phyloP scores from a whole-genome alignment of 495 filamentous ascomycete species.

The Penicillium tannophilum region DNA sequence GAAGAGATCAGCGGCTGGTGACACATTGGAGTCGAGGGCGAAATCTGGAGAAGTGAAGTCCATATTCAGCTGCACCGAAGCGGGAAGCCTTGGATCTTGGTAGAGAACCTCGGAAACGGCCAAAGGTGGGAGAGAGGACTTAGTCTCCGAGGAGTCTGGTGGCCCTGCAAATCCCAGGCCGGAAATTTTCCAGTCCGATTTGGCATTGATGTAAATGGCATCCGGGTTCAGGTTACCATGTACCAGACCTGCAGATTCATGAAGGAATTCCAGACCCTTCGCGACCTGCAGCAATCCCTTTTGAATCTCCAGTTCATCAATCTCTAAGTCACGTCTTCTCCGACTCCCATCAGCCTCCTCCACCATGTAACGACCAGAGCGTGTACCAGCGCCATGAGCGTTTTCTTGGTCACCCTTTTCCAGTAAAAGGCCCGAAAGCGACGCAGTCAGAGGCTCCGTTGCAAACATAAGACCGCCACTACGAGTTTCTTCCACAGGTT shows the following conservation, averaged over 20 bases:
- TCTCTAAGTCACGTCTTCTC: conserved; percentile 80
- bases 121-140: conserved; percentile 71
- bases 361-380: conserved; percentile 76
- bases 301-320: conserved; percentile 97
- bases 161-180: conserved; percentile 88
- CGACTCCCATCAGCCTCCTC: conserved; percentile 76
- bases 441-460: conserved; percentile 85
- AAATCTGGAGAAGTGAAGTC: conserved; percentile 96
- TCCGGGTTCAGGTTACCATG: conserved; percentile 96
- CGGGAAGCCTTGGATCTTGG: conserved; percentile 79
- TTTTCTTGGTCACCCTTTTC: conserved; percentile 92
- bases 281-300: conserved; percentile 92
- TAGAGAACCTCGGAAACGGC: conserved; percentile 82
- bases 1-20: conserved; percentile 83
- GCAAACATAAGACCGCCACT: conserved; percentile 93
- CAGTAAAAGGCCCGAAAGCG: conserved; percentile 75
- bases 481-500: conserved; percentile 93
- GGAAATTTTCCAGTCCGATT: conserved; percentile 98
- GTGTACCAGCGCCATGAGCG: conserved; percentile 56
- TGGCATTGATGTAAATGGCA: conserved; percentile 91
- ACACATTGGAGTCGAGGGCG: conserved; percentile 81
- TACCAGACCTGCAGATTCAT: conserved; percentile 92
- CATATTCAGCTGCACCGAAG: conserved; percentile 82
- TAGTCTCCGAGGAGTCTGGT: conserved; percentile 65
- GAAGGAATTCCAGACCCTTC: conserved; percentile 93